Percentiles rank a stretch among this genome's conserved stretches.
These are phyloP conservation scores for Macrolepiota fuliginosa DNA, from an alignment of 768 basidiomycete genomes.

Conservation along the genomic window DNA sequence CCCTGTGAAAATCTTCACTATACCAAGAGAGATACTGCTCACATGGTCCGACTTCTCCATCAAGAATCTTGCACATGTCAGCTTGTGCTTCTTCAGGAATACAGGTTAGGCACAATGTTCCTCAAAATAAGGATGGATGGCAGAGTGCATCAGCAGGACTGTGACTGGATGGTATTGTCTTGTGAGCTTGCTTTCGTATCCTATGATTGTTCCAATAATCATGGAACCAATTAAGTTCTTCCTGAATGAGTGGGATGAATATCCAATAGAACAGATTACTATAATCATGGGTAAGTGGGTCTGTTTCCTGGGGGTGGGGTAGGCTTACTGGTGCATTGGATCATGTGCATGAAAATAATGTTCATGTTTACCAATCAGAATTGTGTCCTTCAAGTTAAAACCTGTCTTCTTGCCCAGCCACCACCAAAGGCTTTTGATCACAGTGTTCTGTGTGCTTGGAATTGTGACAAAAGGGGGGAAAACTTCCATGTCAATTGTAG, in stretches of 20 bases:
- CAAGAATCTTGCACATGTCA: conserved; percentile 12
- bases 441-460: conserved; percentile 27
- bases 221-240: conserved; percentile 24
- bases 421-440: conserved; percentile 29
- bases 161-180: conserved; percentile 28
- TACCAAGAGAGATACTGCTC: conserved; percentile 12
- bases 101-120: conserved; percentile 15
- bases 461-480: conserved; percentile 18
- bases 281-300: too few species aligned
- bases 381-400: conserved; percentile 16
- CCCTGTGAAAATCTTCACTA: conserved; percentile 1
- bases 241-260: conserved; percentile 27
- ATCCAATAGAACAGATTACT: conserved; percentile 32
- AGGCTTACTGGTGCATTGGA: conserved; percentile 19
- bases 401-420: conserved; percentile 22
- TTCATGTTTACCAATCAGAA: conserved; percentile 20
- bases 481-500: conserved; percentile 18
- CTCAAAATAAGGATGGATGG: conserved; percentile 16
- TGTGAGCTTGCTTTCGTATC: conserved; percentile 21
- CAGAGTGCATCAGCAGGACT: conserved; percentile 21
- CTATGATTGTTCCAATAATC: conserved; percentile 30
- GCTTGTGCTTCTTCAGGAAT: conserved; percentile 14
- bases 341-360: conserved; percentile 18
- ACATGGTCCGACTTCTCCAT: conserved; percentile 16
- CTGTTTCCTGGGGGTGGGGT: too few species aligned